Base-by-base conservation (phyloP, 1,139 yeast genomes). In the Eremothecium gossypii region DNA sequence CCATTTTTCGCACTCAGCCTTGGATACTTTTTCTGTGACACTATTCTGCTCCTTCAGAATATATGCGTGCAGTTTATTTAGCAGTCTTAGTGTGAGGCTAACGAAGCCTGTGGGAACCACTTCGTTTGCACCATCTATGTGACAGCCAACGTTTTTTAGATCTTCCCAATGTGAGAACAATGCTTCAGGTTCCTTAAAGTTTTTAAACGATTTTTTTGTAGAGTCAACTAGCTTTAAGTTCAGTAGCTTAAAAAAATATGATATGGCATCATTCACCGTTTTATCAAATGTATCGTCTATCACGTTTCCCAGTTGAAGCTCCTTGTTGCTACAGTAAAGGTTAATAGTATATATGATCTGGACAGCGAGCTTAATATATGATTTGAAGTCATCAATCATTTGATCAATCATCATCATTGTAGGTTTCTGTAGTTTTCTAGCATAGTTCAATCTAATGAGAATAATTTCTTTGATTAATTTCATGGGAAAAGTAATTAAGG, bases 381-480 rank as follows among this genome's bases (percentile, higher is more conserved):
- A 73, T 49, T 81, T 80, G 57, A 89, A 82, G 60, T 87, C 96
- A 38, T 79, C 91, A 50, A 91, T 76, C 76, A 86, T 83, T 64
- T 89, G 96, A 61, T 91, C 97, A 50, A 91, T 85, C 81, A 89
- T 85, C 89, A 87, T 83, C 76, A 87, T 77, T 0, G 97, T 87
- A 1, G 96, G 96, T 53, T 84, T 84, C 43, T 76, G 78, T 44
- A 89, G 66, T 53, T 83, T 82, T 60, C 75, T 73, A 3, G 97
- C 95, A 58, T 86, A 87, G 2, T 74, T 69, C 41, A 91, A 70
- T 49, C 97, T 72, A 36, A 85, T 75, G 37, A 74, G 75, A 39
- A 89, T 82, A 40, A 86, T 76, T 55, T 86, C 96, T 56, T 82
- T 83, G 50, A 89, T 80, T 41, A 91, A 68, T 49, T 77, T 78